Conservation (phyloP, 805 yeast species). For the Cyberlindnera lachancei region DNA sequence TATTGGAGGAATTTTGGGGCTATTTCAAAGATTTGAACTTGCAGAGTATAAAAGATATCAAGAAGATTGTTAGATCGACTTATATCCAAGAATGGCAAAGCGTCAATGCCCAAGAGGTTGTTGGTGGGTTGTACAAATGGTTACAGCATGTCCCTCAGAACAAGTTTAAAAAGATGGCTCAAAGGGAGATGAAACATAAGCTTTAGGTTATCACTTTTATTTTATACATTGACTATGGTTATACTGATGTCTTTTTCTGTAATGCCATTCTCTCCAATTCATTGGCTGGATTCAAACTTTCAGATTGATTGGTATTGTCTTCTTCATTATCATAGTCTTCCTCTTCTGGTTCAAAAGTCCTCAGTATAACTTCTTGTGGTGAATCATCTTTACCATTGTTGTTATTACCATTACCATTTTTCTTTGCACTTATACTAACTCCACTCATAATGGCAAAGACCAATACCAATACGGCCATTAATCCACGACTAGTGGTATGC, state of each 20-base stretch:
- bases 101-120: slow-evolving; percentile 58
- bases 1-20: slow-evolving; percentile 31
- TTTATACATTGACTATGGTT: background rate
- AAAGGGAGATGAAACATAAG: slow-evolving; percentile 55
- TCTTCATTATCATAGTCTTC: slow-evolving; percentile 23
- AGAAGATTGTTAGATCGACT: slow-evolving; percentile 29
- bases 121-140: slow-evolving; percentile 66
- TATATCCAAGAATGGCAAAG: slow-evolving; percentile 30
- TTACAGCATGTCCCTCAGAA: slow-evolving; percentile 64
- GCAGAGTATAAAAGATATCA: slow-evolving; percentile 37
- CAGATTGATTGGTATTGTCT: too few relatives aligned
- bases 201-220: slow-evolving; percentile 16
- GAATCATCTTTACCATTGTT: slow-evolving; percentile 25
- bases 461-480: slow-evolving; percentile 62
- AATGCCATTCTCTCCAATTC: slow-evolving; percentile 15
- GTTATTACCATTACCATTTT: too few relatives aligned
- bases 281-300: background rate
- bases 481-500: slow-evolving; percentile 87
- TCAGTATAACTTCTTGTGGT: slow-evolving; percentile 28
- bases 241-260: background rate
- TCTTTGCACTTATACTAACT: slow-evolving; percentile 31
- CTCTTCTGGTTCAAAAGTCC: slow-evolving; percentile 25
- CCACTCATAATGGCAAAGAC: slow-evolving; percentile 58
- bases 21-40: slow-evolving; percentile 30
- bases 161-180: slow-evolving; percentile 50